Base-by-base conservation (phyloP, 1,284 basidiomycete species). In the Puccinia hordei region DNA sequence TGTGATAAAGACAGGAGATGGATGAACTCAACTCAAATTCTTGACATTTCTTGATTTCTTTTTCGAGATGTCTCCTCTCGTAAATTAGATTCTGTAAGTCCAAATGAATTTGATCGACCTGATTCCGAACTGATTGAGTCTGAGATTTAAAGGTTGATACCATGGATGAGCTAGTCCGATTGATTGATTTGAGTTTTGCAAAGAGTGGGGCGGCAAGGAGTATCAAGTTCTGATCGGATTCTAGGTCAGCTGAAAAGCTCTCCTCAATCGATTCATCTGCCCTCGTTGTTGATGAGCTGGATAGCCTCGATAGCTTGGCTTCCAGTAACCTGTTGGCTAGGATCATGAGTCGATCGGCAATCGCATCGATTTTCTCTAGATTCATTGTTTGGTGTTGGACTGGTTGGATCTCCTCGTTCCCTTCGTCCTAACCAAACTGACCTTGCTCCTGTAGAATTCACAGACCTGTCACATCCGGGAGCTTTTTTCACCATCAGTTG, bases 61-160 rank as follows among this genome's bases (percentile, higher is more conserved):
- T 72, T 79, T 79, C 68, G 17, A 79, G 68, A 63, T 79, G 77
- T 46, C 66, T 68, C 44, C 68, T 55, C 57, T 79, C 77, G 44
- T 79, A 79, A 19, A 79, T 66, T 35, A 79, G 44, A 51, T 79
- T 79, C 59, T 79, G 77, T 41, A 79, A 72, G 46, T 59, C 77
- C 19, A 79, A 57, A 72, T 79, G 77, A 61, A 71, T 61, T 17
- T 68, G 53, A 63, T 79, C 77, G 53, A 72, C 53, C n/a, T 79
- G 66, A 49, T 66, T 49, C 38, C 77, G 0, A 24, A 57, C 38
- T 41, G 24, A 9, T 27, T 79, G 65, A 30, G 77, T 61, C 46
- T 72, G 68, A 59, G 53, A 44, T 79, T 79, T 79, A 33, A 24
- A 79, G 19, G 44, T 44, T 19, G 41, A 55, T 24, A 79, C 51